phyloP scores from a whole-genome alignment of 148 eudicot genomes.

The Mesembryanthemum crystallinum region DNA sequence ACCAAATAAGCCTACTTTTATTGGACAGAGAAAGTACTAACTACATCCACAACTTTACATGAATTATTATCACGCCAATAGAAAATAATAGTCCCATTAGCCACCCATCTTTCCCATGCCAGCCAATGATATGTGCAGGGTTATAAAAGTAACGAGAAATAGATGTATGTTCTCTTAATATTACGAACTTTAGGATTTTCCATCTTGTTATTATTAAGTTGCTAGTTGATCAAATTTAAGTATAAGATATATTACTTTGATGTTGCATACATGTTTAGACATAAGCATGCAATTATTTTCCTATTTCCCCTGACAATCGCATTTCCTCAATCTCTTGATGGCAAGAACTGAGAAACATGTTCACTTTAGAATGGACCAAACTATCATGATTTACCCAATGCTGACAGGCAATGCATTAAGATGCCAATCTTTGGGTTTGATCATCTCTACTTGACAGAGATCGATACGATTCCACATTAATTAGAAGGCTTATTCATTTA shows the following conservation, averaged over 20 bases:
- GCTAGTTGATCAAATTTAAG: background rate
- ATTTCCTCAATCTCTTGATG: background rate
- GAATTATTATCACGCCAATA: background rate
- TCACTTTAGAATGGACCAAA: background rate
- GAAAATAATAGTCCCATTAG: background rate
- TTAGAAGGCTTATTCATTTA: background rate
- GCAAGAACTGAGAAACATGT: background rate
- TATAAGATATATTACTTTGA: background rate
- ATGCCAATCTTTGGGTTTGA: background rate
- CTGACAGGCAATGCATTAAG: background rate
- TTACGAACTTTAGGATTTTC: background rate
- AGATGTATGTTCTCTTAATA: background rate
- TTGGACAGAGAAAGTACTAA: background rate
- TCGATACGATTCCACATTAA: background rate
- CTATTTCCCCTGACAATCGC: background rate
- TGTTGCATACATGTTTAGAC: background rate
- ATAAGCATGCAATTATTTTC: background rate
- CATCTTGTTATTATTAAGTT: background rate
- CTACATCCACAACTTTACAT: background rate
- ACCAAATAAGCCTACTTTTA: background rate
- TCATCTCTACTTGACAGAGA: background rate
- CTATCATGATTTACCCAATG: background rate
- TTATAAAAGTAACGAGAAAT: background rate
- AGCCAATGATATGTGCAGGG: background rate
- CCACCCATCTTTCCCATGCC: background rate